Evolutionary conservation across 2,329 filamentous ascomycete genomes (phyloP).

Genomic region (Colletotrichum echinochloae): DNA sequence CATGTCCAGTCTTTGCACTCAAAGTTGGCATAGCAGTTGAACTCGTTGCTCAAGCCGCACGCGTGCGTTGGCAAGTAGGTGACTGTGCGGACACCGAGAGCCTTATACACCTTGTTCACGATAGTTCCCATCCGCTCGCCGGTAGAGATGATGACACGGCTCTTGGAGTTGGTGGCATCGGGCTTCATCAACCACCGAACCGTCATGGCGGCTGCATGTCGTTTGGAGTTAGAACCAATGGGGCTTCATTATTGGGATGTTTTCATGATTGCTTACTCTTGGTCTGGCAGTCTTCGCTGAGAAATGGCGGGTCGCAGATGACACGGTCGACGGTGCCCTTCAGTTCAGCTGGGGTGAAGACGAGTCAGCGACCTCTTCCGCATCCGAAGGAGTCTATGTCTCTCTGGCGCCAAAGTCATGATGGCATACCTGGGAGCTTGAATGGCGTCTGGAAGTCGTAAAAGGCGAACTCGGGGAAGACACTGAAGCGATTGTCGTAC

Average conservation of each 20-base stretch:
- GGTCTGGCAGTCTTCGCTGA: constrained; percentile 84
- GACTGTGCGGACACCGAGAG: constrained; percentile 72
- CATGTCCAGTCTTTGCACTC: constrained; percentile 68
- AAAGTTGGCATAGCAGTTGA: constrained; percentile 84
- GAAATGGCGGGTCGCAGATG: constrained; percentile 82
- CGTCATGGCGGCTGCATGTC: constrained; percentile 73
- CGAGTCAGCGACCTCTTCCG: not conserved
- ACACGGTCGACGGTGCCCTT: constrained; percentile 76
- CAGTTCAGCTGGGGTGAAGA: constrained; percentile 56
- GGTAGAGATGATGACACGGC: constrained; percentile 76
- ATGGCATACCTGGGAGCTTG: constrained; percentile 66
- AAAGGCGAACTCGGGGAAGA: constrained; percentile 79
- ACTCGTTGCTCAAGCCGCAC: constrained; percentile 84
- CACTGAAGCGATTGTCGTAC: constrained; percentile 77
- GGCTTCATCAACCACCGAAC: constrained; percentile 76
- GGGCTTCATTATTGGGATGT: not conserved
- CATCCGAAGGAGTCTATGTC: not conserved
- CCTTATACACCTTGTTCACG: constrained; percentile 74
- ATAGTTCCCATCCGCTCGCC: constrained; percentile 80
- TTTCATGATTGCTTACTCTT: constrained; percentile 65
- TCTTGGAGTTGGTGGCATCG: constrained; percentile 27
- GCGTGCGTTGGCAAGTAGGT: constrained; percentile 76
- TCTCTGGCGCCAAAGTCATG: not conserved
- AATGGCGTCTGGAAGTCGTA: constrained; percentile 81
- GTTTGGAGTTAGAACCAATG: not conserved